A percentile compares a stretch with the other conserved stretches of the same genome.
These are phyloP conservation scores for Cichorium intybus DNA, from an alignment of 140 eudicot genomes.

Conservation along the genomic window DNA sequence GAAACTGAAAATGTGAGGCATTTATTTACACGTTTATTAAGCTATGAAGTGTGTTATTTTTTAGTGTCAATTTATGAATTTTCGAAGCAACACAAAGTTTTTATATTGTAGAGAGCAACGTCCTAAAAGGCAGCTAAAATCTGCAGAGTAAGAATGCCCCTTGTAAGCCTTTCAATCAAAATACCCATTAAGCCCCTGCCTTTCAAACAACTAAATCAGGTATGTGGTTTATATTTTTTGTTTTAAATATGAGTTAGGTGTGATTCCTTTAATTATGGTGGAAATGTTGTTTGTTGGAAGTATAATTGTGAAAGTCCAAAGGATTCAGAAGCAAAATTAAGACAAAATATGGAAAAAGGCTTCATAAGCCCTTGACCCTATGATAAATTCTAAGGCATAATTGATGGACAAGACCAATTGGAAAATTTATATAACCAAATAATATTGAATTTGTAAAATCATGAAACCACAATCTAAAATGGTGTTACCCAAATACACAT, in stretches of 20 bases:
- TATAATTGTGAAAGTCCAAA: constrained; percentile 46
- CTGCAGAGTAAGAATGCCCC: constrained; percentile 95
- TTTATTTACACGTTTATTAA: no score
- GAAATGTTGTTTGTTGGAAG: constrained; percentile 56
- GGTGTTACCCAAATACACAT: no score
- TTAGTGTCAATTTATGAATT: constrained; percentile 79
- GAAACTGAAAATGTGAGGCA: no score
- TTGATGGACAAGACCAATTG: no score
- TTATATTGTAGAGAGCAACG: no score
- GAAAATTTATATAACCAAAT: no score
- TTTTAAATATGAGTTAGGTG: constrained; percentile 42
- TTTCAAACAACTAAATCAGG: no score
- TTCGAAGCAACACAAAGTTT: constrained; percentile 69
- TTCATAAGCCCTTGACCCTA: no score
- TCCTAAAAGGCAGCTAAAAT: constrained; percentile 51
- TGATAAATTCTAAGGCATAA: no score
- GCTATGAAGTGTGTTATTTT: neutral
- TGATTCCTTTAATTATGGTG: constrained; percentile 55
- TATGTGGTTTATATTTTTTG: constrained; percentile 1
- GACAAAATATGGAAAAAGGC: constrained; percentile 55
- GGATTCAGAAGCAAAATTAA: constrained; percentile 28
- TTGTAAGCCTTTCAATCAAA: constrained; percentile 59
- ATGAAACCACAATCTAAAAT: no score
- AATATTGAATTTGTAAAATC: no score
- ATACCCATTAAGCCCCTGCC: no score